Evolutionary conservation across 805 yeast genomes (phyloP), one percentile per base, ranked within the genome.

Genomic region (Candida germanica): DNA sequence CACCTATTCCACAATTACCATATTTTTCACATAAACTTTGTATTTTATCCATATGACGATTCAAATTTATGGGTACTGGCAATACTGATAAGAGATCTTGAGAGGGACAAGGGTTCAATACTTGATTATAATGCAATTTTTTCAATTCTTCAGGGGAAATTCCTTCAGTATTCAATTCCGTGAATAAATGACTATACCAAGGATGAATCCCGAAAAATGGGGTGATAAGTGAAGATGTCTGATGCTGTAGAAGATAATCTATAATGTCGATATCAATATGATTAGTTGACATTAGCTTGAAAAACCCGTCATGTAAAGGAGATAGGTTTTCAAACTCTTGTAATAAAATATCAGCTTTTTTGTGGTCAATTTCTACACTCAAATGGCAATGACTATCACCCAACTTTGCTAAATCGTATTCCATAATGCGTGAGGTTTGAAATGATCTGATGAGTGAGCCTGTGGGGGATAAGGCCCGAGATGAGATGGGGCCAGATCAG

Each of bases 131-230:
- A 55, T 89, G 97, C 3, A 42, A 51, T 12, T 26, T 13, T 46
- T 80, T 81, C n/a, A 9, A 42, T 0, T 47, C 40, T 1, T 48
- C 54, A 14, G 22, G 33, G 6, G 21, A 33, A 6, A 24, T 22
- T 5, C 5, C 8, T 5, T 9, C 23, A 10, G n/a, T 16, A 5
- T 33, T 26, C 10, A 36, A 12, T n/a, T 58, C 48, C 2, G 73
- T 61, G 43, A 77, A 82, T 13, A 81, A 44, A 54, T 89, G 95
- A 3, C 79, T 60, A 50, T 76, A 89, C 98, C 98, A 91, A 0
- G 98, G 98, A 58, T 91, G 98, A 1, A 87, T 64, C 0, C 98
- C 95, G 50, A 76, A 74, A 26, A 75, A 73, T 0, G 82, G 75
- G 6, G 62, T 53, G 1, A 71, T 42, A 7, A 39, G 24, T 17